phyloP scores from a whole-genome alignment of 23 red algal species.

The Chondrus crispus region DNA sequence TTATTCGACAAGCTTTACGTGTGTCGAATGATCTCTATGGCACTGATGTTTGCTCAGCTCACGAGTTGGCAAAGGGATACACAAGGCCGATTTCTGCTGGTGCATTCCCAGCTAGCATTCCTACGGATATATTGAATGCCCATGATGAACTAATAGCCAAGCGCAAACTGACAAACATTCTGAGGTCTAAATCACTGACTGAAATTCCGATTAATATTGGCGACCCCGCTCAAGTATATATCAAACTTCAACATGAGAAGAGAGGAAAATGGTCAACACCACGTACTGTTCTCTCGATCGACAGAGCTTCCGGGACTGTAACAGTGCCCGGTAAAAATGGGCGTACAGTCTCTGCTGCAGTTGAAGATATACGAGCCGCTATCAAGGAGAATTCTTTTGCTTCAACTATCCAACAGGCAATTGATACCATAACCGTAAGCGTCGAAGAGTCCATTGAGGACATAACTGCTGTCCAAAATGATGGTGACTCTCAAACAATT shows the following conservation, averaged over 20 bases:
- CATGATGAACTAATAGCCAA: not conserved
- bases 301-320: not conserved
- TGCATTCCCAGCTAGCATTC: not conserved
- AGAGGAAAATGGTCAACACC: not conserved
- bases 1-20: not conserved
- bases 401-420: slow-evolving; percentile 12
- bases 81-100: not conserved
- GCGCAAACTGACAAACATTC: not conserved
- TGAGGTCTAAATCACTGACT: not conserved
- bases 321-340: not conserved
- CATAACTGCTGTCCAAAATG: not conserved
- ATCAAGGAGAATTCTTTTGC: not conserved
- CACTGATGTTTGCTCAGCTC: not conserved
- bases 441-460: not conserved
- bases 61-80: not conserved
- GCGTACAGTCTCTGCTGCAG: too few species aligned
- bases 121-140: not conserved
- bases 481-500: not conserved
- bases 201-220: not conserved
- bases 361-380: slow-evolving; percentile 37
- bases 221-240: not conserved
- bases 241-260: not conserved
- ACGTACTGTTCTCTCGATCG: not conserved
- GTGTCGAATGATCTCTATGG: not conserved
- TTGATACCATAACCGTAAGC: not conserved